Conservation (phyloP, 2,329 filamentous ascomycete genomes). For the Hypoxylon sp. region DNA sequence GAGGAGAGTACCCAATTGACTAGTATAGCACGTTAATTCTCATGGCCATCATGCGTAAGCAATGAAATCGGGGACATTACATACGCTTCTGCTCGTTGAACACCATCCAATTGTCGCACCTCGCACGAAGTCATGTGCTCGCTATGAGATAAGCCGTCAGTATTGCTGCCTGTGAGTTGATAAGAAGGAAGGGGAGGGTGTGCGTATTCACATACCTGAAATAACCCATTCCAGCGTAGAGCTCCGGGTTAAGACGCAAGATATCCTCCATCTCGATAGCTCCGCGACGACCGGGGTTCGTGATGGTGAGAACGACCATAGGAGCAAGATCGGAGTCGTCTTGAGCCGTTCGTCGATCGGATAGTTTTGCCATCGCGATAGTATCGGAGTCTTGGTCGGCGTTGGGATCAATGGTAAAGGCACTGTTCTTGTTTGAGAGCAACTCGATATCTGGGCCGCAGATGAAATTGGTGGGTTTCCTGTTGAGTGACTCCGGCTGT, state of each 20-base stretch:
- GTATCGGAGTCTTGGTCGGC: background rate
- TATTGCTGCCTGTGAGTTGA: background rate
- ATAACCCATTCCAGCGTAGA: background rate
- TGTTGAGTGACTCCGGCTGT: background rate
- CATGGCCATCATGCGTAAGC: background rate
- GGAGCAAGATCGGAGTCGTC: background rate
- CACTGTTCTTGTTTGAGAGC: background rate
- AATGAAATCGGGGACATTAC: background rate
- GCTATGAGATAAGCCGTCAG: slow-evolving; percentile 5
- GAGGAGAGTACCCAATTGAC: background rate
- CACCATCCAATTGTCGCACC: background rate
- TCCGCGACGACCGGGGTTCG: background rate
- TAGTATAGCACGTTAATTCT: background rate
- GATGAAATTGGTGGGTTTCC: background rate
- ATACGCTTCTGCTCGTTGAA: background rate
- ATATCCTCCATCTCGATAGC: background rate
- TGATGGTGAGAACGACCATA: background rate
- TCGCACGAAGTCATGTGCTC: background rate
- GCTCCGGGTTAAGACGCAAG: background rate
- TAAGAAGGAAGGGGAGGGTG: background rate
- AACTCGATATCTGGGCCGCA: background rate
- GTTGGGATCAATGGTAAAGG: background rate
- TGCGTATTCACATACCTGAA: background rate
- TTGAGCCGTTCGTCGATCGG: background rate
- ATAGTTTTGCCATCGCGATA: background rate